phyloP scores from a whole-genome alignment of 352 stramenopile genomes.

The Globisporangium radiosum region DNA sequence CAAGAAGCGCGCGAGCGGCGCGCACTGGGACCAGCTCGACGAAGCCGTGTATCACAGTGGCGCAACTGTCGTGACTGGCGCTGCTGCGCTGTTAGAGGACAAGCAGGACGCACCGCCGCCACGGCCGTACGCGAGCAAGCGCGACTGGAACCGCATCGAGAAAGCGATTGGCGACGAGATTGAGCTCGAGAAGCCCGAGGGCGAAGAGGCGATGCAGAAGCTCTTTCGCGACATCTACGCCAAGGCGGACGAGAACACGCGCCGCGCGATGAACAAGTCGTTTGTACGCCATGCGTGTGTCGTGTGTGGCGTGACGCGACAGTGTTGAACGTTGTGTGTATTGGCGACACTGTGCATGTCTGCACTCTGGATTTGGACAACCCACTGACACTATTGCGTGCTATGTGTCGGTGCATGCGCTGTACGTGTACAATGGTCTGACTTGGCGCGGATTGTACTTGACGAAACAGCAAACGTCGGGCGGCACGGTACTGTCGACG shows the following conservation, averaged over 20 bases:
- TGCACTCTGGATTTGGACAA: neutral
- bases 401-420: neutral
- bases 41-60: slow-evolving; percentile 39
- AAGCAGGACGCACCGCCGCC: slow-evolving; percentile 38
- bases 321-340: neutral
- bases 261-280: slow-evolving; percentile 91
- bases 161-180: slow-evolving; percentile 73
- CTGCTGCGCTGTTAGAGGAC: slow-evolving; percentile 53
- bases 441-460: neutral
- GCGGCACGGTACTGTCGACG: slow-evolving; percentile 88
- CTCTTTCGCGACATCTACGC: slow-evolving; percentile 91
- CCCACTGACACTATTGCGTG: neutral
- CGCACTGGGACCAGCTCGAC: slow-evolving; percentile 76
- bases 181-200: slow-evolving; percentile 85
- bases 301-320: neutral
- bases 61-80: slow-evolving; percentile 38
- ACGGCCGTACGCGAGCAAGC: slow-evolving; percentile 73
- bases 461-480: slow-evolving; percentile 79
- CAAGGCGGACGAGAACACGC: slow-evolving; percentile 87
- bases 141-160: slow-evolving; percentile 88
- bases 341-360: too few species aligned
- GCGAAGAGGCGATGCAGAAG: slow-evolving; percentile 89
- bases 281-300: slow-evolving; percentile 50
- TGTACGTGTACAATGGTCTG: neutral
- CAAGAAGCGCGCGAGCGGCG: slow-evolving; percentile 50